Percentiles rank a stretch among this genome's conserved stretches.
Evolutionary conservation across 805 yeast species (phyloP).

Genomic region (Spathaspora hagerdaliae): DNA sequence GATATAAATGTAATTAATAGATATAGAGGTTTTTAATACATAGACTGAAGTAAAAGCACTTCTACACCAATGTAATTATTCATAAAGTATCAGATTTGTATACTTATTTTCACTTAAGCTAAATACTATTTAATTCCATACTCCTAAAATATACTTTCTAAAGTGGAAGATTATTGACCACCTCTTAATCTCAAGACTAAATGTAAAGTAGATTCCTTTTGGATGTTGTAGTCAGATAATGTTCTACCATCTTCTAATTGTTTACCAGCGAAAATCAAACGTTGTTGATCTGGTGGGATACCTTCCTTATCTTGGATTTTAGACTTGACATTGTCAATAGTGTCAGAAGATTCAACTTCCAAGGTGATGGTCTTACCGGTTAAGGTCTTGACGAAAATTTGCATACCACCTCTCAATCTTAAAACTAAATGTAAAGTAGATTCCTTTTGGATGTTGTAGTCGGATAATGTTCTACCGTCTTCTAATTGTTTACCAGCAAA

Average conservation of each 20-base stretch:
- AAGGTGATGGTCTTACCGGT: slow-evolving; percentile 73
- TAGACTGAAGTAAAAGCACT: no score
- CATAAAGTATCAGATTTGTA: no score
- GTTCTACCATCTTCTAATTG: slow-evolving; percentile 97
- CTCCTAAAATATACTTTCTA: no score
- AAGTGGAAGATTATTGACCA: slow-evolving; percentile 50
- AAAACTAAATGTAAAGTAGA: slow-evolving; percentile 93
- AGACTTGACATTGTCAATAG: slow-evolving; percentile 94
- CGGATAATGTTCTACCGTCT: slow-evolving; percentile 93
- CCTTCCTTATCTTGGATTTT: slow-evolving; percentile 98
- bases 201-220: slow-evolving; percentile 94
- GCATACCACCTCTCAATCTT: slow-evolving; percentile 90
- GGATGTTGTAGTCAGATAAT: slow-evolving; percentile 95
- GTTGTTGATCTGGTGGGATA: slow-evolving; percentile 96
- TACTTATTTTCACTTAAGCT: no score
- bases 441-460: slow-evolving; percentile 98
- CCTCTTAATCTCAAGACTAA: slow-evolving; percentile 98
- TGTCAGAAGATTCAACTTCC: slow-evolving; percentile 97
- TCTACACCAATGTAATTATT: no score
- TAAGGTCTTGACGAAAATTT: slow-evolving; percentile 54
- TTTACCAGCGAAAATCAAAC: slow-evolving; percentile 96
- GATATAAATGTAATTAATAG: no score
- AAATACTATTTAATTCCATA: no score
- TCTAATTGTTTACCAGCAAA: slow-evolving; percentile 98
- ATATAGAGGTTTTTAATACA: no score